These are phyloP conservation scores for Cicer pinnatifidum DNA, from an alignment of 306 rosid species.

Conservation along the genomic window DNA sequence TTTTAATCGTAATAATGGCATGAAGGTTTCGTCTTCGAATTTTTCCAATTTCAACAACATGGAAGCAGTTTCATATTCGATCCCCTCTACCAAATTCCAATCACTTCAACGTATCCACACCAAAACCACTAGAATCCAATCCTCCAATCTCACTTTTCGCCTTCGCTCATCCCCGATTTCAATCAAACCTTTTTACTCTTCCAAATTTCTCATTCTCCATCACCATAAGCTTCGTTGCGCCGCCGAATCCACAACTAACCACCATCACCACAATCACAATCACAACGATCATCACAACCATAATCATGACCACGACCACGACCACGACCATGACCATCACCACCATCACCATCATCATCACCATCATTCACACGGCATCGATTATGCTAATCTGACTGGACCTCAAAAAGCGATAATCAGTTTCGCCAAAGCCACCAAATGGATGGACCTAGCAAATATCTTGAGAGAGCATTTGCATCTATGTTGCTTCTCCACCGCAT, in stretches of 20 bases:
- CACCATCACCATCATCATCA: constrained; percentile 50
- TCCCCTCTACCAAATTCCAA: constrained; percentile 47
- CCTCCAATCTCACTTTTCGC: constrained; percentile 43
- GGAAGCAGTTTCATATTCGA: constrained; percentile 60
- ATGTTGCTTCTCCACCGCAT: constrained; percentile 75
- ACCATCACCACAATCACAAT: constrained; percentile 21
- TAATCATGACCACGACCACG: background rate
- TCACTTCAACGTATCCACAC: constrained; percentile 44
- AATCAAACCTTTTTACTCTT: constrained; percentile 45
- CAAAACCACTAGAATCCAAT: constrained; percentile 41
- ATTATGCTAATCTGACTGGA: constrained; percentile 54
- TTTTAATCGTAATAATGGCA: constrained; percentile 27
- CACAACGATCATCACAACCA: background rate
- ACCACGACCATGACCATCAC: constrained; percentile 11
- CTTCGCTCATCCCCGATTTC: constrained; percentile 44
- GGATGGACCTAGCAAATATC: constrained; percentile 79
- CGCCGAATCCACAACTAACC: constrained; percentile 49
- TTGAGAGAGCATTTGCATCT: constrained; percentile 83
- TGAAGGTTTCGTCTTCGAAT: constrained; percentile 7
- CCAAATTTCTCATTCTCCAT: constrained; percentile 40
- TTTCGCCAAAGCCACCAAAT: constrained; percentile 75
- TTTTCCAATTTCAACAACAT: constrained; percentile 41
- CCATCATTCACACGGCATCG: constrained; percentile 51
- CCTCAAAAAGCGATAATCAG: constrained; percentile 66
- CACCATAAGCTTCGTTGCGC: constrained; percentile 48